These are phyloP conservation scores for Capillidium rhysosporum DNA, from an alignment of 371 early-diverging fungal species.

Conservation along the genomic window DNA sequence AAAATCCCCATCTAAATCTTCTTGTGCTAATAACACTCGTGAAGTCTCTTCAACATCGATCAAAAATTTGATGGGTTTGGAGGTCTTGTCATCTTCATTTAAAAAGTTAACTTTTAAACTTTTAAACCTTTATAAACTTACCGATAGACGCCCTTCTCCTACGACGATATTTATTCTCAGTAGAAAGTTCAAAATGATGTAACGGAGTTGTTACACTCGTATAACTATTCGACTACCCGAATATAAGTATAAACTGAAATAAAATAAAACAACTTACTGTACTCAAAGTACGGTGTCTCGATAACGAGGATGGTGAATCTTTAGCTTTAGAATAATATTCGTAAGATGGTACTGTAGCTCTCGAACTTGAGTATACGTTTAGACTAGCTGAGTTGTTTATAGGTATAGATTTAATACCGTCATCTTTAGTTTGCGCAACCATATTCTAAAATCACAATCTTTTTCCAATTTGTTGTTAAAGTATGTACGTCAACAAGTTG, in stretches of 20 bases:
- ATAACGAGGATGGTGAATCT: background rate
- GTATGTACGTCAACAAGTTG: too few relatives aligned
- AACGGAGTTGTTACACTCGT: background rate
- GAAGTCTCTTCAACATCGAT: conserved; percentile 74
- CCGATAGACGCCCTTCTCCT: conserved; percentile 25
- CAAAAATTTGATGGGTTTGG: conserved; percentile 49
- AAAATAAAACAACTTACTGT: background rate
- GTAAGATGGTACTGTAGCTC: background rate
- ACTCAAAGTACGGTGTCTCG: background rate
- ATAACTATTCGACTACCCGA: background rate
- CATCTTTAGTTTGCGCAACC: too few relatives aligned
- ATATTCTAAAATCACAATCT: too few relatives aligned
- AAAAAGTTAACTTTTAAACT: background rate
- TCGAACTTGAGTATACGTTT: too few relatives aligned
- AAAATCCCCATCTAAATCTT: conserved; percentile 87
- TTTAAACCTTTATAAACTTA: conserved; percentile 8
- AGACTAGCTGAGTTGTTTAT: too few relatives aligned
- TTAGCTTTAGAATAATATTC: background rate
- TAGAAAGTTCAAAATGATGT: background rate
- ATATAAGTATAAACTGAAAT: background rate
- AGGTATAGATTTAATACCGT: too few relatives aligned
- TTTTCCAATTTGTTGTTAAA: too few relatives aligned
- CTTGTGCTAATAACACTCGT: conserved; percentile 62
- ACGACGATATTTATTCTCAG: conserved; percentile 10
- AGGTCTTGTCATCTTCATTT: conserved; percentile 41